Conservation (phyloP, 139 green algal species). For the Pleodorina starrii region DNA sequence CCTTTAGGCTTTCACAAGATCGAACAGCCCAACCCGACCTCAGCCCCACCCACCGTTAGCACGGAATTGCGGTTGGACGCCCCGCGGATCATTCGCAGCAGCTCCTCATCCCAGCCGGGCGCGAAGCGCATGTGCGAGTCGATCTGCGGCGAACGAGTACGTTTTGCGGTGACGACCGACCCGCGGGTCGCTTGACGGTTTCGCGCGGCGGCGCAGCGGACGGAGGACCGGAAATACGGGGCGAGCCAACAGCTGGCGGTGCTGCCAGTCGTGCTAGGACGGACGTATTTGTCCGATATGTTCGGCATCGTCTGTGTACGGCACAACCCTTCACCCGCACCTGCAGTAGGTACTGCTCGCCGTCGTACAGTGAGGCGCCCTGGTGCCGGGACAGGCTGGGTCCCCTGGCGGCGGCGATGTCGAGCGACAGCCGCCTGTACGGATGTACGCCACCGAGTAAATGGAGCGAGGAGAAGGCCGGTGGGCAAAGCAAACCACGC, state of each 20-base stretch:
- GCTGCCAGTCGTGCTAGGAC: no score
- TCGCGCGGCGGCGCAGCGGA: no score
- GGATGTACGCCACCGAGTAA: no score
- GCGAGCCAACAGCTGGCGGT: no score
- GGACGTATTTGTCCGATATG: no score
- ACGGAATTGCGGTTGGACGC: not conserved
- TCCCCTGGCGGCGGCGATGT: not conserved
- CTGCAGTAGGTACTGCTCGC: constrained; percentile 21
- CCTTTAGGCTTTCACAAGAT: no score
- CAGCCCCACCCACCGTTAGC: not conserved
- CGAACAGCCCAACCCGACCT: not conserved
- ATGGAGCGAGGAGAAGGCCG: no score
- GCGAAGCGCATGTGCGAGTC: constrained; percentile 38
- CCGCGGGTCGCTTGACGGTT: no score
- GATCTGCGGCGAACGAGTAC: not conserved
- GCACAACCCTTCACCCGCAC: not conserved
- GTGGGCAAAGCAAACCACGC: no score
- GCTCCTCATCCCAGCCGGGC: constrained; percentile 22
- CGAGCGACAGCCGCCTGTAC: not conserved
- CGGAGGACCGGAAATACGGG: not conserved
- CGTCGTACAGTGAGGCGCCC: not conserved
- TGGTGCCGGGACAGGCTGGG: not conserved
- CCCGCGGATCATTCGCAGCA: constrained; percentile 3
- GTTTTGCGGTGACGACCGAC: not conserved
- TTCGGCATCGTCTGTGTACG: no score